Base-by-base conservation (phyloP, 805 yeast species). In the Hanseniaspora lindneri region DNA sequence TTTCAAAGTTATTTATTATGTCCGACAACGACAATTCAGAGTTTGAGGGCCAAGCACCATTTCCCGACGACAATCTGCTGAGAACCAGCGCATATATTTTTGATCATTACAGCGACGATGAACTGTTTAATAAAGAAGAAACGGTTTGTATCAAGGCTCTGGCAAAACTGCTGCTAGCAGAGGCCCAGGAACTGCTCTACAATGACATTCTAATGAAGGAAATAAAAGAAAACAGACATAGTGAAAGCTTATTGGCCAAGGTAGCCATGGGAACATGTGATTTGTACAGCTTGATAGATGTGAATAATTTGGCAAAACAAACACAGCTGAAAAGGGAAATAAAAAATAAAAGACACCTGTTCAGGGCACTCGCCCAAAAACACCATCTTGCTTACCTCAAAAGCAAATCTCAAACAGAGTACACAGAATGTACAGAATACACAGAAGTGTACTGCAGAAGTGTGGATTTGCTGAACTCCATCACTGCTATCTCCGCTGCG, bases 151-250 rank as follows among this genome's bases (percentile, higher is more conserved):
- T 36, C 11, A 36, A 23, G n/a, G 11, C 9, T 36, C 23, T 36
- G n/a, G 13, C 20, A 5, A 33, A 27, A 4, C 8, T 44, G 4
- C 5, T 29, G 20, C 25, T 44, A 28, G 41, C 41, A 6, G 17
- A 28, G 10, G 28, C 41, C 13, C 48, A 44, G 17, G 48, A 44
- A n/a, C 7, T 29, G 9, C n/a, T 44, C 19, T 36, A 24, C 13
- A 13, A 6, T 4, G 28, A 29, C 11, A 6, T 30, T 11, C 29
- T 35, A 3, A 21, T 25, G 16, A 27, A 36, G 4, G 41, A 44
- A 20, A 36, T 7, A 27, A n/a, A 14, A 6, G n/a, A 19, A 17
- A 25, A n/a, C 29, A 21, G 10, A n/a, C 24, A 21, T 21, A 41
- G 28, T 16, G 23, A 21, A 9, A 41, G 46, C 17, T 3, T 41